Evolutionary conservation across 768 basidiomycete species (phyloP), one percentile per base, ranked within the genome.

Genomic region (Mycena polygramma): DNA sequence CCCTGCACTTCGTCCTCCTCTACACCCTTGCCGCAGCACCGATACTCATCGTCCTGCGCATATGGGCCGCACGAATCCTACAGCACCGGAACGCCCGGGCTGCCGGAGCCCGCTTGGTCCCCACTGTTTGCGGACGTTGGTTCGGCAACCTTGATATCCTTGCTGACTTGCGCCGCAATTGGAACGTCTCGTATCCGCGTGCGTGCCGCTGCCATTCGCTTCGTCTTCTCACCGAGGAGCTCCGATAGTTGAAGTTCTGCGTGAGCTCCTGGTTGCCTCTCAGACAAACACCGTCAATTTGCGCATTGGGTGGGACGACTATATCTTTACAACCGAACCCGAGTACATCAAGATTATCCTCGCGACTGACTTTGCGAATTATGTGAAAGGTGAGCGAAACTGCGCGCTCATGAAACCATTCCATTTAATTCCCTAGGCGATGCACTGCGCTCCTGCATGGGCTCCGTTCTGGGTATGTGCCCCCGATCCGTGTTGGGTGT

Each of bases 261-360:
- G 48, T 46, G 15, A 62, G 20, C 2, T 54, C 8, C 37, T 63
- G 14, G 20, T 39, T 2, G 17, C 22, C 6, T 48, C 52, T n/a
- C 14, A 55, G 11, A 22, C 46, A 0, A 62, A 57, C 37, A 51
- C 41, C 1, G 11, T 69, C 20, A 69, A 69, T 39, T 26, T 69
- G 19, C 55, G 48, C 36, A 63, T 63, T 46, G 68, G 68, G 10
- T 69, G 68, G 68, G 68, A 26, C 37, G 68, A 69, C 43, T 63
- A 86, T 83, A 72, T 86, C 24, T 75, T 84, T 46, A 85, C 84
- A 0, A 66, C 77, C 22, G 85, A 88, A 62, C 87, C 87, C 11
- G 83, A 85, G 55, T 77, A 87, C 69, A 78, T 88, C 73, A 88
- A 88, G 76, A 78, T 84, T 3, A 77, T 86, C 30, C 80, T 88